A percentile compares a stretch with the other conserved stretches of the same genome.
phyloP scores from a whole-genome alignment of 78 protist genomes.

The Dictyostelium intermedium region DNA sequence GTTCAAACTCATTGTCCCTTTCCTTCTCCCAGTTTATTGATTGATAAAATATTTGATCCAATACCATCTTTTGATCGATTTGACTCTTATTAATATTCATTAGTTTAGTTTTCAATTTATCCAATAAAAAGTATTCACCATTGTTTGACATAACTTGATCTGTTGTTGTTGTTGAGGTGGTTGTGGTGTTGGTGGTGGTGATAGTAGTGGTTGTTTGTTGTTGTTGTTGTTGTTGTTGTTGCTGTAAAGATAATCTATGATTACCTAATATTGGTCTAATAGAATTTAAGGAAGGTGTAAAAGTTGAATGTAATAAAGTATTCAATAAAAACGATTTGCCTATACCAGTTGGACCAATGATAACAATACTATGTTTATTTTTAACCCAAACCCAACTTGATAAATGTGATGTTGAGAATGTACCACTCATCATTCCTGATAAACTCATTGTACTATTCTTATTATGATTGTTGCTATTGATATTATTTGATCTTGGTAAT shows the following conservation, averaged over 20 bases:
- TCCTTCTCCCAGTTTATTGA: slow-evolving; percentile 49
- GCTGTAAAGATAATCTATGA: neutral
- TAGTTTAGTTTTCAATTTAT: slow-evolving; percentile 21
- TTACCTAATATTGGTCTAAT: slow-evolving; percentile 41
- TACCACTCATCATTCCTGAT: neutral
- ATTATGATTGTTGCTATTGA: neutral
- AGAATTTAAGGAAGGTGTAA: slow-evolving; percentile 12
- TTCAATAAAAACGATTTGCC: slow-evolving; percentile 64
- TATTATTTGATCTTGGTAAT: neutral
- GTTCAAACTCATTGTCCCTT: slow-evolving; percentile 52
- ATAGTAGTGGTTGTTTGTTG: neutral
- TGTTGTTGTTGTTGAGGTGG: neutral
- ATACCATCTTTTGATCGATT: neutral
- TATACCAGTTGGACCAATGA: slow-evolving; percentile 52
- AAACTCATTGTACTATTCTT: neutral
- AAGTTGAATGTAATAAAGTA: slow-evolving; percentile 38
- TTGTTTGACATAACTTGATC: neutral
- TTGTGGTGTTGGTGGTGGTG: no score
- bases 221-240: neutral
- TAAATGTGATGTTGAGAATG: neutral
- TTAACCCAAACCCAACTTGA: slow-evolving; percentile 72
- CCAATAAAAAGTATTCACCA: neutral
- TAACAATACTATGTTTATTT: slow-evolving; percentile 44
- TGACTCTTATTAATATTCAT: neutral
- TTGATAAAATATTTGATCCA: slow-evolving; percentile 14